Evolutionary conservation across 805 yeast species (phyloP).

Genomic region (Candida berthetii): DNA sequence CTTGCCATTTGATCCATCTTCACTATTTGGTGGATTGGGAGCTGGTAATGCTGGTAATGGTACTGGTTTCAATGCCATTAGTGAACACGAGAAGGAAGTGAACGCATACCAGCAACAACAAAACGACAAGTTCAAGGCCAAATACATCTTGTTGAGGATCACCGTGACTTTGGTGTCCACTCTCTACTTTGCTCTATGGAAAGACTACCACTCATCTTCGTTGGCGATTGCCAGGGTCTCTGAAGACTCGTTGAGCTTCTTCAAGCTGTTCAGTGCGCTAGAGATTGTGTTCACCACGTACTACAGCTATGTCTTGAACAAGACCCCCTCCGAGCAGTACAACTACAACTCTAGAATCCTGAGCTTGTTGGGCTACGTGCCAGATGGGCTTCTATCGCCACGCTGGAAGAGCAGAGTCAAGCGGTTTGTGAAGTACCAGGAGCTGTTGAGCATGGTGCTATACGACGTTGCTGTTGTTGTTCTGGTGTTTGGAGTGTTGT

Average conservation of each 20-base stretch:
- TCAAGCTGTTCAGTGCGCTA: conserved; percentile 10
- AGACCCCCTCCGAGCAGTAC: conserved; percentile 12
- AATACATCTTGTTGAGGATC: conserved; percentile 12
- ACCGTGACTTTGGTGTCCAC: conserved; percentile 1
- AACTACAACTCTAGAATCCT: conserved; percentile 15
- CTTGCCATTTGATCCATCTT: no score
- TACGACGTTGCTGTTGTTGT: conserved; percentile 17
- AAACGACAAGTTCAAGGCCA: conserved; percentile 17
- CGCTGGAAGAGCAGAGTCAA: conserved; percentile 14
- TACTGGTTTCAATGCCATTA: not conserved
- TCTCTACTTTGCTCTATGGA: conserved; percentile 1
- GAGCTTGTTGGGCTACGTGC: conserved; percentile 11
- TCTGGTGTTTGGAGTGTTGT: conserved; percentile 15
- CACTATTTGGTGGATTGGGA: no score
- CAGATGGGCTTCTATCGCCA: conserved; percentile 11
- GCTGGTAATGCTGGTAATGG: not conserved
- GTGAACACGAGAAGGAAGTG: conserved; percentile 4
- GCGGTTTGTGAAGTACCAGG: conserved; percentile 17
- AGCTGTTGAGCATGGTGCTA: conserved; percentile 13
- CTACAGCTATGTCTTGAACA: conserved; percentile 8
- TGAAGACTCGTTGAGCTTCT: conserved; percentile 6
- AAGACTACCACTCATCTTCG: conserved; percentile 7
- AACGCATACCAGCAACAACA: conserved; percentile 9
- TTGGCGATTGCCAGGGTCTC: conserved; percentile 6
- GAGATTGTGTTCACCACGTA: conserved; percentile 14